Conservation (phyloP, 2,329 filamentous ascomycete genomes). For the Microsporum audouinii region DNA sequence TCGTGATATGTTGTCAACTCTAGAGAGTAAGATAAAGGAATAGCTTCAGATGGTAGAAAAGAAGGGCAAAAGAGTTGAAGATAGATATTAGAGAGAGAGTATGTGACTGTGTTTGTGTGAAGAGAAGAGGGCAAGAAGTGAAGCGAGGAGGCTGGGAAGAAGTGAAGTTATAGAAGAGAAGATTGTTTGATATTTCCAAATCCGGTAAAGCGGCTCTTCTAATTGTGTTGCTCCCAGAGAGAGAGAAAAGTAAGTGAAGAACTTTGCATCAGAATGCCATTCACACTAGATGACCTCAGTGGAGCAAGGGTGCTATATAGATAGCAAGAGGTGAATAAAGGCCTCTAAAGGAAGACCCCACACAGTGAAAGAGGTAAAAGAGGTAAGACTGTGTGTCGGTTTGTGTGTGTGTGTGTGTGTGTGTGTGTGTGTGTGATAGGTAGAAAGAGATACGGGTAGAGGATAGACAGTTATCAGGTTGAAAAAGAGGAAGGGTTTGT, state of each 20-base stretch:
- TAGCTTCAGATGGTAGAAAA: not conserved
- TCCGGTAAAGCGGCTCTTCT: not conserved
- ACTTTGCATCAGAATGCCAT: not conserved
- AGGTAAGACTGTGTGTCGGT: not conserved
- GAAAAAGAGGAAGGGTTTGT: not conserved
- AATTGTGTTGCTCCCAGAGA: not conserved
- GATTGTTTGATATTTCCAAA: slow-evolving; percentile 5
- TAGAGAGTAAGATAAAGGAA: not conserved
- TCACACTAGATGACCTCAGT: not conserved
- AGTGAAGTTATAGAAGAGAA: slow-evolving; percentile 8
- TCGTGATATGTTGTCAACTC: slow-evolving; percentile 3
- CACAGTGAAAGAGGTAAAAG: not conserved
- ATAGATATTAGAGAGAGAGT: not conserved
- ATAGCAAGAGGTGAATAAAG: not conserved
- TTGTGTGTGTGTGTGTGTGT: too few relatives aligned
- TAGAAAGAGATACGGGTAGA: not conserved
- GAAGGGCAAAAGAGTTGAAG: slow-evolving; percentile 4
- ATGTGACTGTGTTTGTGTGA: not conserved
- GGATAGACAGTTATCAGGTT: not conserved
- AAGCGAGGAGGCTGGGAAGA: slow-evolving; percentile 7
- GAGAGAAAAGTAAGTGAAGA: not conserved
- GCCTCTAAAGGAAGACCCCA: not conserved
- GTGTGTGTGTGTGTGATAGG: not conserved
- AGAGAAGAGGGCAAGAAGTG: slow-evolving; percentile 5
- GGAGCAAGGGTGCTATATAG: not conserved